Conservation (phyloP, 2,329 filamentous ascomycete species). For the Neodidymelliopsis sp. region DNA sequence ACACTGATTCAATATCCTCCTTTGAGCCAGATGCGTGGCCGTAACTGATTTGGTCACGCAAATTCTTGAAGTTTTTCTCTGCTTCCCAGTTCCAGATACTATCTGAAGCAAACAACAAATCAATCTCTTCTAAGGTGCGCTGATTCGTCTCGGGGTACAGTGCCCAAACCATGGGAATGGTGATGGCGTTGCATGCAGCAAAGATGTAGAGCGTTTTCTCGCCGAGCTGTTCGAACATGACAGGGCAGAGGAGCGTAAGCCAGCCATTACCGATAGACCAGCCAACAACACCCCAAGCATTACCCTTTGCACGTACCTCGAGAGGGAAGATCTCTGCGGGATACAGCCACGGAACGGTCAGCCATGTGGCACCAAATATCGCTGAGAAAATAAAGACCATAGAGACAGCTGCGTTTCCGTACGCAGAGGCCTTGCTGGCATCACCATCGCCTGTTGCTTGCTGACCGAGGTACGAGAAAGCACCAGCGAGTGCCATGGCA, state of each 20-base stretch:
- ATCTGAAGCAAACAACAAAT: conserved; percentile 72
- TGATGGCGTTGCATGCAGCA: conserved; percentile 69
- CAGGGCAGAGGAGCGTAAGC: conserved; percentile 55
- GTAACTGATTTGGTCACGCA: conserved; percentile 25
- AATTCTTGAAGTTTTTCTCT: conserved; percentile 37
- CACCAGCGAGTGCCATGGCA: conserved; percentile 72
- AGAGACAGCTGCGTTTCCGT: conserved; percentile 70
- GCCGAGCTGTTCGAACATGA: conserved; percentile 64
- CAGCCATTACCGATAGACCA: conserved; percentile 80
- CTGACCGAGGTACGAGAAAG: conserved; percentile 64
- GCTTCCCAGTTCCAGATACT: conserved; percentile 70
- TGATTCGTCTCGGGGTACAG: conserved; percentile 78
- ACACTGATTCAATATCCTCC: conserved; percentile 7
- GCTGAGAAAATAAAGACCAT: conserved; percentile 76
- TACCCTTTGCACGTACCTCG: conserved; percentile 74
- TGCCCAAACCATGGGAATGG: conserved; percentile 75
- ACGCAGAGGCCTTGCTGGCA: conserved; percentile 56
- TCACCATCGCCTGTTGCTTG: conserved; percentile 58
- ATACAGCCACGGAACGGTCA: conserved; percentile 66
- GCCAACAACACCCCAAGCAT: conserved; percentile 77
- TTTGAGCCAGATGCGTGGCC: conserved; percentile 3
- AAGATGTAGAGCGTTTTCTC: conserved; percentile 80
- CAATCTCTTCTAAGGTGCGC: conserved; percentile 77
- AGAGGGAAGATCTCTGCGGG: conserved; percentile 78
- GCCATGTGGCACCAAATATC: conserved; percentile 70